Base-by-base conservation (phyloP, 2,329 filamentous ascomycete species). In the Xylaria sp. region DNA sequence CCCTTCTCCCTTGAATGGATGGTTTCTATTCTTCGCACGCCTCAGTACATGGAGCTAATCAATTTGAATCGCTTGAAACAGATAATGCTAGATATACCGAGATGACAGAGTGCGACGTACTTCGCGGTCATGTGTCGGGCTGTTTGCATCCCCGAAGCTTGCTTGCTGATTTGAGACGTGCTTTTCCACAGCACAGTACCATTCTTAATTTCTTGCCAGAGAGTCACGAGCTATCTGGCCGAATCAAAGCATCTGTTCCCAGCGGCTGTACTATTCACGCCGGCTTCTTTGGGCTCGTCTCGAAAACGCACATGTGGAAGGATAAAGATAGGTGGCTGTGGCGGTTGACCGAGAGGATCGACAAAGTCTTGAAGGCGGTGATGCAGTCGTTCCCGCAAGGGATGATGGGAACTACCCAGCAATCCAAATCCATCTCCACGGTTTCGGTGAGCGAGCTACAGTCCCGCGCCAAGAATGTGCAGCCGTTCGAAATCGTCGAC, bases 401-500 rank as follows among this genome's bases (percentile, higher is more conserved):
- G 0, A 55, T 55, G 8, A 18, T 48, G 18, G n/a, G n/a, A 15
- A 28, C 28, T 41, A n/a, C 18, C 18, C 39, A 3, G 12, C 20
- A 7, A 48, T 12, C 48, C 69, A 36, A 64, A 57, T 20, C 68
- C 46, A 52, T 66, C 58, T 1, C 69, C 5, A 54, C 62, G 7
- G 43, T 77, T 4, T 75, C 78, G 1, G 64, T 81, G 0, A 69
- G 74, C 0, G 61, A 77, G 0, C 62, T 82, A 2, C 71, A 79
- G 6, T 69, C 75, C 0, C 52, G 20, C 10, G 58, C 39, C 1
- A 46, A 56, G 0, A 18, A 54, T 1, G 33, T 59, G 1, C 55
- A 62, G 5, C 71, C 74, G 0, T 81, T 82, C 69, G 74, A 76
- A 15, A 61, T 83, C 2, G 64, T 84, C 10, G 78, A 84, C 74